phyloP scores from a whole-genome alignment of 2,329 filamentous ascomycete species.

The Colletotrichum caudatum region DNA sequence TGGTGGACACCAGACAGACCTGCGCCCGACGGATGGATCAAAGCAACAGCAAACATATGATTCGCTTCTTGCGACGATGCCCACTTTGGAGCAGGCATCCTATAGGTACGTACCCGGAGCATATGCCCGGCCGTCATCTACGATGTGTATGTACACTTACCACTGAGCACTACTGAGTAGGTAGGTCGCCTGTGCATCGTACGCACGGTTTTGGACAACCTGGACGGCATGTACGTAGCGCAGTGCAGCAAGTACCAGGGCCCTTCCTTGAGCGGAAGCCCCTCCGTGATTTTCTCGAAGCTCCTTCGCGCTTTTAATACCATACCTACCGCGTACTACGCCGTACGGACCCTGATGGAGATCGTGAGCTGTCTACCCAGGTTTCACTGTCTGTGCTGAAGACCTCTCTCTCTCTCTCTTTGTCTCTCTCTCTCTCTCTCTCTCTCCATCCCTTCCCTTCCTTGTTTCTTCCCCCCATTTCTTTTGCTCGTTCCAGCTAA shows the following conservation, averaged over 20 bases:
- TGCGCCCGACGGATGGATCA: slow-evolving; percentile 6
- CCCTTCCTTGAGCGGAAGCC: slow-evolving; percentile 24
- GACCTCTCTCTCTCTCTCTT: background rate
- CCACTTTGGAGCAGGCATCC: background rate
- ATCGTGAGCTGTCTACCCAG: slow-evolving; percentile 14
- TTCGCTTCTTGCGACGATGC: background rate
- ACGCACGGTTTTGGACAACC: slow-evolving; percentile 7
- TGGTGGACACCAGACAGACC: slow-evolving; percentile 8
- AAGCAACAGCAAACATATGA: background rate
- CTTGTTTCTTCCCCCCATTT: background rate
- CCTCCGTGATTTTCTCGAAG: slow-evolving; percentile 28
- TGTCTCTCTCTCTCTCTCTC: background rate
- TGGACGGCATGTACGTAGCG: slow-evolving; percentile 1
- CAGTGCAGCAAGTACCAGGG: slow-evolving; percentile 2
- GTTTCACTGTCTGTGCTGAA: slow-evolving; percentile 20
- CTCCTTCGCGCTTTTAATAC: slow-evolving; percentile 13
- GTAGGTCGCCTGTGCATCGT: slow-evolving; percentile 2
- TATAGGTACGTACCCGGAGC: background rate
- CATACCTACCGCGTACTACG: background rate
- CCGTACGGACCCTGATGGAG: slow-evolving; percentile 27
- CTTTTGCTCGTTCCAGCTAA: background rate
- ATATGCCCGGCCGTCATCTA: background rate
- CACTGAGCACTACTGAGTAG: too few relatives aligned
- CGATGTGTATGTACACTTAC: too few relatives aligned
- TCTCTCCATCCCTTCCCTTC: background rate